Base-by-base conservation (phyloP, 2,329 filamentous ascomycete genomes). In the Nigrospora oryzae region DNA sequence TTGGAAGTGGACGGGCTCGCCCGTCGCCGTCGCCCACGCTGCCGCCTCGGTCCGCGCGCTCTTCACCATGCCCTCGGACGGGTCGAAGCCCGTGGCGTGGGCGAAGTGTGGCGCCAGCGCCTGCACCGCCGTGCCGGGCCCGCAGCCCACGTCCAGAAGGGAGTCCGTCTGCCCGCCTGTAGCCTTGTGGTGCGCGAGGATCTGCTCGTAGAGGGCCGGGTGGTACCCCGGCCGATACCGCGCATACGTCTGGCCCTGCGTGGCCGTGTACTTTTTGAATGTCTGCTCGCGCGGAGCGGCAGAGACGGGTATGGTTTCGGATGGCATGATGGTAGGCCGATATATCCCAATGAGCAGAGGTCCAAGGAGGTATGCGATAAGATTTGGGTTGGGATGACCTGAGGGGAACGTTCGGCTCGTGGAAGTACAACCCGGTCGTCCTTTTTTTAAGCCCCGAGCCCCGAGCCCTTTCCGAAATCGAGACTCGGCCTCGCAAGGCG, bases 131-230 rank as follows among this genome's bases (percentile, higher is more conserved):
- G 58, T 69, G 4, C 77, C 78, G 0, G 77, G 76, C 0, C 78
- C 77, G 52, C 75, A 79, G 31, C 78, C 78, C 6, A 81, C 59
- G 48, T 83, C 77, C 12, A 79, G 54, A 0, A 78, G 49, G 3
- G 59, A 62, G 30, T 61, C 54, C 13, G 72, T 51, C 12, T 63
- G 43, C 12, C 73, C 74, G 16, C 70, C 69, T 0, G 66, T 70
- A 1, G 65, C 60, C 1, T 52, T 57, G 51, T 81, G 77, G 43
- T 71, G 63, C 15, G 65, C 50, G 5, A 75, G 38, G 40, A 81
- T 63, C 35, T 54, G 52, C 3, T 70, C 48, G 59, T 75, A 77
- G n/a, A 81, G 58, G 6, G 52, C 53, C 0, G 61, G 51, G 38
- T 68, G 59, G 53, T 79, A 80, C 40, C 62, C 55, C 1, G 45